Evolutionary conservation across 2,329 filamentous ascomycete genomes (phyloP).

Genomic region (Lachnellula suecica): DNA sequence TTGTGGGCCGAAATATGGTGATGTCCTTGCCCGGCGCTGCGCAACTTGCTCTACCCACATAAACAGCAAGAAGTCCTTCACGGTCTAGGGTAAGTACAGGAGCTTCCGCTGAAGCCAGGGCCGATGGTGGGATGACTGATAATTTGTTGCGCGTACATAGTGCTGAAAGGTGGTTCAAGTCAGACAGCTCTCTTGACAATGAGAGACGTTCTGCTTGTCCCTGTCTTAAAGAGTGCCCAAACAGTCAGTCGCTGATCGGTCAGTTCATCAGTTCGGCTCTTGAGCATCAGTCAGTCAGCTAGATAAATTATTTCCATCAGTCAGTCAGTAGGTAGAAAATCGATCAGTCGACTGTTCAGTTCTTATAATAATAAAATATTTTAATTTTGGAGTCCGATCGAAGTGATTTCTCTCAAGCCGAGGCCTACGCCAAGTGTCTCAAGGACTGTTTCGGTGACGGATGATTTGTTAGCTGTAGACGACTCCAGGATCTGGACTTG

Average conservation of each 20-base stretch:
- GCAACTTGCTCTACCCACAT: conserved; percentile 2
- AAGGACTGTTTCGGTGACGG: background rate
- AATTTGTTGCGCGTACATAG: conserved; percentile 1
- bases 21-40: conserved; percentile 1
- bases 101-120: background rate
- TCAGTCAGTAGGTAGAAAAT: too few relatives aligned
- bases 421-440: background rate
- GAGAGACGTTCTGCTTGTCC: background rate
- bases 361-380: too few relatives aligned
- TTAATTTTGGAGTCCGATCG: too few relatives aligned
- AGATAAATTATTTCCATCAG: too few relatives aligned
- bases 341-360: too few relatives aligned
- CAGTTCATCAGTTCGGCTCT: too few relatives aligned
- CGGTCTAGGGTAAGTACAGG: conserved; percentile 2
- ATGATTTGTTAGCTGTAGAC: background rate
- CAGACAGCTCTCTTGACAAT: conserved; percentile 1
- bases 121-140: background rate
- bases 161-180: background rate
- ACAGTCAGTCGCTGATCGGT: too few relatives aligned
- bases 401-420: background rate
- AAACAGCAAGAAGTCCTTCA: background rate
- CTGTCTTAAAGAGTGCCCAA: background rate
- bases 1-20: background rate
- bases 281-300: too few relatives aligned
- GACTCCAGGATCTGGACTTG: background rate